Evolutionary conservation across 345 rosid species (phyloP).

Genomic region (Lepidium africanum): DNA sequence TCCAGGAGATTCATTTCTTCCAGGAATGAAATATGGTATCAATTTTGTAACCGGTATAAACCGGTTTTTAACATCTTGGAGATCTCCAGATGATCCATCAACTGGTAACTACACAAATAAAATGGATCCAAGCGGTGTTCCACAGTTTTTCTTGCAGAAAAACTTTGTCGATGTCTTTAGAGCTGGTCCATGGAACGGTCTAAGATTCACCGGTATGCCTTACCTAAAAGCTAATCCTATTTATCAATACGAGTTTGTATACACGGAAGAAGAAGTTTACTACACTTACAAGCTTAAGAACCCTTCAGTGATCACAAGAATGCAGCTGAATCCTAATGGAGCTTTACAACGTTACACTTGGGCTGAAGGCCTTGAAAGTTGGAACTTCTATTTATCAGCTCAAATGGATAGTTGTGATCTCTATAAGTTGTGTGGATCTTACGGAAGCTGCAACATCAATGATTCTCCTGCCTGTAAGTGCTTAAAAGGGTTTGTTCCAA

Average conservation of each 20-base stretch:
- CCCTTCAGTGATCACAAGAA: slow-evolving; percentile 41
- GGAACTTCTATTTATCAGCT: slow-evolving; percentile 74
- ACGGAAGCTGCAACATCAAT: slow-evolving; percentile 67
- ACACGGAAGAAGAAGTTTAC: slow-evolving; percentile 24
- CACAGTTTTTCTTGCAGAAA: slow-evolving; percentile 49
- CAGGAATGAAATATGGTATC: slow-evolving; percentile 76
- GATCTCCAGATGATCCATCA: slow-evolving; percentile 50
- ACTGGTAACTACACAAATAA: slow-evolving; percentile 52
- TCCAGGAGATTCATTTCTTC: slow-evolving; percentile 71
- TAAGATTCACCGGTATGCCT: slow-evolving; percentile 32
- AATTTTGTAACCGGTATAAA: slow-evolving; percentile 41
- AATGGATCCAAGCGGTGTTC: slow-evolving; percentile 55
- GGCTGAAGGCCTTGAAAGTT: slow-evolving; percentile 39
- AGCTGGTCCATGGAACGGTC: slow-evolving; percentile 82
- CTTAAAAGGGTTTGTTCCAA: slow-evolving; percentile 55
- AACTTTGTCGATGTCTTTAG: slow-evolving; percentile 27
- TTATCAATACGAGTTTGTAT: slow-evolving; percentile 40
- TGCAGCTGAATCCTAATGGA: slow-evolving; percentile 44
- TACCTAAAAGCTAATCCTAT: slow-evolving; percentile 26
- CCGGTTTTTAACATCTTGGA: slow-evolving; percentile 63
- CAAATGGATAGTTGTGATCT: slow-evolving; percentile 81
- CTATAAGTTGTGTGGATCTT: slow-evolving; percentile 60
- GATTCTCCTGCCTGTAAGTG: slow-evolving; percentile 78
- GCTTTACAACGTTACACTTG: slow-evolving; percentile 47
- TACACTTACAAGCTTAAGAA: slow-evolving; percentile 29